phyloP scores from a whole-genome alignment of 192 early-diverging fungal genomes.

The Funneliformis mosseae region DNA sequence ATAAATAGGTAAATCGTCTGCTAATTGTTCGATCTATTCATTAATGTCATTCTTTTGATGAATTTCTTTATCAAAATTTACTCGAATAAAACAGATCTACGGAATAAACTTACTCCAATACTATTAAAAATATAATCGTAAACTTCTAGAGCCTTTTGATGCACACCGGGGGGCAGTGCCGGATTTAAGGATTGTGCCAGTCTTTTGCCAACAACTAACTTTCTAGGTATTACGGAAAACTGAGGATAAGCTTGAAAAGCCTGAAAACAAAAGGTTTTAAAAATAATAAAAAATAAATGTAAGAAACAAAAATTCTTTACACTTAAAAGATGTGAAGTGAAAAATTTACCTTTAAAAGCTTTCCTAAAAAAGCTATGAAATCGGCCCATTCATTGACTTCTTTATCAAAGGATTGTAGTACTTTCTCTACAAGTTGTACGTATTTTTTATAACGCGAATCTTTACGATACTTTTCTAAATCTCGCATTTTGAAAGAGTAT shows the following conservation, averaged over 20 bases:
- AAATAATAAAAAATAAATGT: neutral
- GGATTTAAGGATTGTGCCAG: conserved; percentile 95
- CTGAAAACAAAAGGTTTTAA: conserved; percentile 40
- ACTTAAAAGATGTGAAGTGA: neutral
- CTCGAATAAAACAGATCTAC: too few species aligned
- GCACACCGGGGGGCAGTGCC: conserved; percentile 91
- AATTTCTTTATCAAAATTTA: conserved; percentile 12
- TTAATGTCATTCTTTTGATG: conserved; percentile 22
- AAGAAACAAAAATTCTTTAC: neutral
- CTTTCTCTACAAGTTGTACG: conserved; percentile 78
- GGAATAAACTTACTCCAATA: conserved; percentile 59
- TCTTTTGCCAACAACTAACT: conserved; percentile 84
- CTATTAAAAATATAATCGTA: conserved; percentile 78
- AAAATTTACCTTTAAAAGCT: conserved; percentile 68
- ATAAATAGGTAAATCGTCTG: conserved; percentile 82
- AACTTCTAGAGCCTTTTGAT: conserved; percentile 89
- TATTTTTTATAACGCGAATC: conserved; percentile 88
- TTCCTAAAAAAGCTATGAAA: conserved; percentile 86
- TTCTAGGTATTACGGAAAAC: conserved; percentile 78
- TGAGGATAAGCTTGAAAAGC: conserved; percentile 76
- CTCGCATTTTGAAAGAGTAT: conserved; percentile 2
- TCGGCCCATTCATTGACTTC: conserved; percentile 92
- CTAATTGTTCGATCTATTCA: conserved; percentile 67
- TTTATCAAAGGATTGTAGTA: conserved; percentile 89
- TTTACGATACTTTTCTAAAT: conserved; percentile 38